Evolutionary conservation across 2,329 filamentous ascomycete genomes (phyloP).

Genomic region (Ustulina deusta): DNA sequence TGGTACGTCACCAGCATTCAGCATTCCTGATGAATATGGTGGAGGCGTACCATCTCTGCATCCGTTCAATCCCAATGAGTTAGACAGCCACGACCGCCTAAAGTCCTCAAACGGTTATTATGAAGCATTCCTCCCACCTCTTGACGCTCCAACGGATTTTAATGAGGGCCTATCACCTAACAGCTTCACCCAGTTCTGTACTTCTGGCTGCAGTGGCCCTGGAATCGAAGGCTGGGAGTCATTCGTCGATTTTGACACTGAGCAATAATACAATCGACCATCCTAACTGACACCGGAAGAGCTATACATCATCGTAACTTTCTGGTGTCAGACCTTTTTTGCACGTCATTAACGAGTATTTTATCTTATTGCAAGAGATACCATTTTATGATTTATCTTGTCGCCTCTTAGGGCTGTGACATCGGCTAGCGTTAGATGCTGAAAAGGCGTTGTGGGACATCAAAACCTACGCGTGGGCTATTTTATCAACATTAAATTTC

Average conservation of each 20-base stretch:
- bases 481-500: neutral
- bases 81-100: neutral
- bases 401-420: constrained; percentile 10
- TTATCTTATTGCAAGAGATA: constrained; percentile 15
- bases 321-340: neutral
- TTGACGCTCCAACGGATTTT: constrained; percentile 33
- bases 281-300: neutral
- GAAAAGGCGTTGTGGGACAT: constrained; percentile 6
- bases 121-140: constrained; percentile 38
- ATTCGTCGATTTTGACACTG: constrained; percentile 50
- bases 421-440: neutral
- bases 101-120: constrained; percentile 17
- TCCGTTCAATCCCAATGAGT: constrained; percentile 10
- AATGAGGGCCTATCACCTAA: constrained; percentile 33
- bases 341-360: neutral
- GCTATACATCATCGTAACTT: neutral
- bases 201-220: constrained; percentile 39
- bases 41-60: constrained; percentile 16
- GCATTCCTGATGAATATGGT: constrained; percentile 42
- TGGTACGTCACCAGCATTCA: constrained; percentile 37
- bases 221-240: constrained; percentile 47
- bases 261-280: constrained; percentile 41
- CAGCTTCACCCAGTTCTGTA: constrained; percentile 40
- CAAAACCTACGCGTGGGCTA: neutral
- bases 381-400: constrained; percentile 8